Evolutionary conservation across 2,329 filamentous ascomycete species (phyloP), one percentile per base, ranked within the genome.

Genomic region (Aspergillus sp.): DNA sequence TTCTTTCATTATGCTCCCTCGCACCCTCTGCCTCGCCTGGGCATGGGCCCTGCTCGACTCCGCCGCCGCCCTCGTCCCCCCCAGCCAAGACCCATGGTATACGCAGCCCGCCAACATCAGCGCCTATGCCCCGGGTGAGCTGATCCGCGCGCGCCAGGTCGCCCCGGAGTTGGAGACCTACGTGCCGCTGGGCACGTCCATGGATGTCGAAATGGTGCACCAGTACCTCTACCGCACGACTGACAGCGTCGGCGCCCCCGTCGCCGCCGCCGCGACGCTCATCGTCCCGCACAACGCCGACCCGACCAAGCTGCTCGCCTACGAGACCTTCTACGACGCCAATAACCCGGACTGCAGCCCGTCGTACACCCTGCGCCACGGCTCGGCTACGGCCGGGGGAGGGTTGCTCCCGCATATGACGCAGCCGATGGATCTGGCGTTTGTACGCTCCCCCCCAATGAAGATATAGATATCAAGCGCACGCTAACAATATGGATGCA

Each of bases 261-360:
- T 54, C 26, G 57, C 47, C 6, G 66, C 73, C 0, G 66, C 71
- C 0, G 63, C 70, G 5, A 74, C 72, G 0, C 56, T 75, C 5
- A 55, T 75, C 13, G 53, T 71, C 9, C 71, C 72, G 13, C 41
- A 45, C 40, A 55, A 60, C 40, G 60, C 65, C 3, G 60, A 65
- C 42, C 49, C 55, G 13, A 45, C 47, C 22, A 54, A 59, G 14
- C 50, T 78, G 0, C 52, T 77, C 1, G 76, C 73, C 0, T 76
- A 73, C 50, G 72, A 76, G 50, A 58, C 70, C 13, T 60, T 71
- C 3, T 62, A 62, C 19, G 59, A 64, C 41, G 52, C 52, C 2
- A 53, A 56, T 24, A 53, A 55, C 36, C 50, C 54, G 9, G 53
- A 61, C 43, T 56, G 54, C 45, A 60, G 58, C 24, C 61, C 61